Evolutionary conservation across 495 filamentous ascomycete genomes (phyloP), one percentile per base, ranked within the genome.

Genomic region (Tuber aestivum): DNA sequence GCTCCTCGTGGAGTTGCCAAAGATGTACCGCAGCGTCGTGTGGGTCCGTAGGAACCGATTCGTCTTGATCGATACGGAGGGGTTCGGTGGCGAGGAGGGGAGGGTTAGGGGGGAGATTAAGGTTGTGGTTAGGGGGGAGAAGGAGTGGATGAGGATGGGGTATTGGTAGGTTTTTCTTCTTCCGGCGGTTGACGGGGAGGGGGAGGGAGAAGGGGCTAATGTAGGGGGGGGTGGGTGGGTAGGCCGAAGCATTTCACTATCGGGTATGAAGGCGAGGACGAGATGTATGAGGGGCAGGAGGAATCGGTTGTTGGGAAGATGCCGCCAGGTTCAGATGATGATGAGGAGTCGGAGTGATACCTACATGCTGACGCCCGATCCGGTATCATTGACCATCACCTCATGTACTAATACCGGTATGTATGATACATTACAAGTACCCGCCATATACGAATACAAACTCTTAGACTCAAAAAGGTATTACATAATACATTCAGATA

Each of bases 41-140:
- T 97, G 94, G 92, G 91, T 97, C 82, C 92, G 91, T 79, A 90
- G 92, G 4, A 92, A 93, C 14, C 93, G 93, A 0, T 97, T 91
- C 84, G 93, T 97, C 37, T 83, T 97, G 27, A 87, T 97, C 35
- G 92, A 97, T 76, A 89, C 90, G 41, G 83, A 83, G 3, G 86
- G 89, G 16, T 87, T 91, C 48, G 89, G 89, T 41, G 88, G 87
- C n/a, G 87, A 91, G 71, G 89, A 90, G 12, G 41, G 95, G 93
- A 80, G 94, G 92, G 85, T 87, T 97, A 14, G 87, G 70, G 95
- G 94, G 23, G 93, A 97, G 84, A 97, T 99, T 82, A 87, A 96
- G 80, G 97, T 97, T 83, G 89, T 99, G 18, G 94, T 99, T 56
- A 86, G 92, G 70, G 92, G 97, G 82, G 95, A 97, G 85, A 95